Base-by-base conservation (phyloP, 441 rosid genomes). In the Croton setiger region DNA sequence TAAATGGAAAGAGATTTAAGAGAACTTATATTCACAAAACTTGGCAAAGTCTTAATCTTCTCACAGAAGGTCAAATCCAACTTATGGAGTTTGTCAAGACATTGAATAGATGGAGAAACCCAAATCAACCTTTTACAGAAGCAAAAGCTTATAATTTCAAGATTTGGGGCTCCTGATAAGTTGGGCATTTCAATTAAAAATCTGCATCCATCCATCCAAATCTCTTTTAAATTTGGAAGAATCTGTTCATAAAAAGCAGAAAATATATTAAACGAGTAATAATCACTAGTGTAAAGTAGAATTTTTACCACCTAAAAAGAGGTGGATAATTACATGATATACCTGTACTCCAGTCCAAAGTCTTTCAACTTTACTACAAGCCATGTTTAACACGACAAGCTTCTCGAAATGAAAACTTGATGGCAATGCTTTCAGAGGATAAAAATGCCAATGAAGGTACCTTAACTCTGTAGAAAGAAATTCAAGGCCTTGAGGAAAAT, bases 271-370 rank as follows among this genome's bases (percentile, higher is more conserved):
- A 27, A 27, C 2, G 31, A 27, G 31, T 27, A 27, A 27, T 27
- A 27, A 27, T 27, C 31, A 27, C 31, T 27, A n/a, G n/a, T n/a
- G 1, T 27, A 27, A 2, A 27, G 31, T 27, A n/a, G n/a, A n/a
- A n/a, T n/a, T n/a, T 27, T 27, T 27, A 27, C 31, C 31, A n/a
- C 31, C 2, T 27, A 0, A 27, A 27, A 27, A 27, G 31, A 27
- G 31, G 31, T 27, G 31, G 31, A 27, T 27, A 27, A 27, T 27
- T 27, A 27, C 31, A 27, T 0, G 31, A 27, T 27, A 36, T 69
- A 80, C 83, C 80, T 66, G 45, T 3, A 7, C 27, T 6, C 63
- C 80, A 31, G 33, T 36, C 83, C 67, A 74, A 10, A 71, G 51
- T 51, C 53, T 35, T 45, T 35, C 43, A 51, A 78, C 4, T 5